Base-by-base conservation (phyloP, 495 filamentous ascomycete genomes). In the Xylaria flabelliformis region DNA sequence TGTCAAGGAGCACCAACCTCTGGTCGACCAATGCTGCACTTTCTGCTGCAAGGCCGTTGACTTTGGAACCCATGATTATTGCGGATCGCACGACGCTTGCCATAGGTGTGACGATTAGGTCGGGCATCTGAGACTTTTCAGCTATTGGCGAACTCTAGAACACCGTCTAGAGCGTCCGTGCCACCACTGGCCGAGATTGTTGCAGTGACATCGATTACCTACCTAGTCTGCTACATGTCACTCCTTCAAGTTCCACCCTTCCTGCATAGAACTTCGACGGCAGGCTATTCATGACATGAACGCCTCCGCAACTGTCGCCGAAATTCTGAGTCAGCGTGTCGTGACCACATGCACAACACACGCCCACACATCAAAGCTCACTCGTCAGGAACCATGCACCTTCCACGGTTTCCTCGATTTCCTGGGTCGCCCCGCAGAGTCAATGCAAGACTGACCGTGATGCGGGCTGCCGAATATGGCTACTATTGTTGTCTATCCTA, bases 21-120 rank as follows among this genome's bases (percentile, higher is more conserved):
- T 84, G 68, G 84, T 86, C 80, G 78, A 85, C 79, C 71, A 83
- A 64, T 86, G 84, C 82, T 86, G 84, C 84, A 83, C 83, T 32
- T 86, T 83, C 72, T 86, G 84, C 81, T 86, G 84, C 83, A 85
- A 84, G 78, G 84, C 84, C 51, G 77, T 84, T 67, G 84, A 86
- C 78, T 86, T 84, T 46, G 84, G 84, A 73, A 86, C 84, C 50
- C 84, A 86, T 74, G 84, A 86, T 74, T 86, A 84, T 77, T 86
- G 84, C 82, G 82, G 82, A 24, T 74, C 67, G 53, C 78, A 78
- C 75, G 73, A 76, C 44, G 77, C 84, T 69, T 86, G 83, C 77
- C 82, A 82, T 32, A 73, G 80, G 58, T 86, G 84, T 81, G 79
- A 81, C 58, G 81, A 84, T 72, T 85, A 80, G 80, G 73, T 56